Percentiles rank a stretch among this genome's conserved stretches.
These are phyloP conservation scores for Picea mariana DNA, from an alignment of 83 land plant genomes.

Conservation along the genomic window DNA sequence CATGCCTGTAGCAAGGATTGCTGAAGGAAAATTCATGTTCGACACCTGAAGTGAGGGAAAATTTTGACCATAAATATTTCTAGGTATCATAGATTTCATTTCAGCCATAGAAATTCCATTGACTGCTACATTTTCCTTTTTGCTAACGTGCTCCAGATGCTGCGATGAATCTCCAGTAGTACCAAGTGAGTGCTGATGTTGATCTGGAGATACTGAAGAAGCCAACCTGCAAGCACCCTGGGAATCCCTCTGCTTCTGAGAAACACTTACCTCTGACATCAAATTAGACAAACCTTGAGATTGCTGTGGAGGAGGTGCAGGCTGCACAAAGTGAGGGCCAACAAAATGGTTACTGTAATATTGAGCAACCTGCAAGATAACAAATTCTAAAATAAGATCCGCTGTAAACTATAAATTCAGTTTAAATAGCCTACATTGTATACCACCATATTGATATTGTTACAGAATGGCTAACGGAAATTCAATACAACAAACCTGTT, in stretches of 20 bases:
- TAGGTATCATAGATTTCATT: neutral
- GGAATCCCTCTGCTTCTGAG: constrained; percentile 3
- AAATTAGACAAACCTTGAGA: constrained; percentile 3
- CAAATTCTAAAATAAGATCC: neutral
- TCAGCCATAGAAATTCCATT: constrained; percentile 8
- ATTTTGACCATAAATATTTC: neutral
- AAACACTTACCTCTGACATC: neutral
- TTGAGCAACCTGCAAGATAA: constrained; percentile 16
- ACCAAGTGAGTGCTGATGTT: neutral
- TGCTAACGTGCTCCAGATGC: neutral
- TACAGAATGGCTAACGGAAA: neutral
- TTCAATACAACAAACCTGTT: constrained; percentile 5
- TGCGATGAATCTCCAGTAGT: constrained; percentile 1
- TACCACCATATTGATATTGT: neutral
- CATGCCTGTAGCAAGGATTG: constrained; percentile 4
- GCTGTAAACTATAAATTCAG: neutral
- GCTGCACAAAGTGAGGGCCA: constrained; percentile 5
- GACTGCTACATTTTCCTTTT: neutral
- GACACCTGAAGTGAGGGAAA: neutral
- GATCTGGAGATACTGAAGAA: neutral
- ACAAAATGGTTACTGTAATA: constrained; percentile 12
- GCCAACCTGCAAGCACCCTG: constrained; percentile 1
- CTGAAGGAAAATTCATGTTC: constrained; percentile 4
- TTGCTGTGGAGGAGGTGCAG: constrained; percentile 2
- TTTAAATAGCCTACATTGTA: neutral